Evolutionary conservation across 1,284 basidiomycete genomes (phyloP), one percentile per base, ranked within the genome.

Genomic region (Phenoliferia sp.): DNA sequence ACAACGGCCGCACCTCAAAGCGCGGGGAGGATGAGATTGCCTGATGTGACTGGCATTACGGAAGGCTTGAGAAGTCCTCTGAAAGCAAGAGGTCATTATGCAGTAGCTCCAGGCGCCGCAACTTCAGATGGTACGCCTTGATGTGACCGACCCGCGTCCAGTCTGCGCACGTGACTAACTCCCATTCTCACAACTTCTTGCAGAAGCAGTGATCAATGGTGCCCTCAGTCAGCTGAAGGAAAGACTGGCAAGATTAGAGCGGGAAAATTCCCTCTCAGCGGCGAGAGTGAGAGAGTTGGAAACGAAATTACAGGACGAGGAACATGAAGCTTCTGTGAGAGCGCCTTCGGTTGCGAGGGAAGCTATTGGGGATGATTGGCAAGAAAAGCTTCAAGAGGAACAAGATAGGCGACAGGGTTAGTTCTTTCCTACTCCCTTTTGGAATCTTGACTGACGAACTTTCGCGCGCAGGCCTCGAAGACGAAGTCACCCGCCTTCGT

Each of bases 1-100:
- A 58, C 19, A 12, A n/a, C n/a, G n/a, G n/a, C n/a, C n/a, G n/a
- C n/a, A n/a, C 39, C 39, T 22, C 22, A 33, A n/a, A 36, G 44
- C 3, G 29, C 58, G 58, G 35, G 19, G 32, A 22, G 58, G 60
- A 52, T 50, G 19, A 32, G 70, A 59, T 31, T 73, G 32, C 75
- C 75, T 17, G 71, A 76, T 48, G 62, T 73, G 52, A 76, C 75
- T 19, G 74, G 72, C 9, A 35, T 76, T 16, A 76, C 75, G 2
- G 75, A 75, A 6, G 69, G 72, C 3, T 60, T 76, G 17, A 15
- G 52, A 50, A 70, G 68, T 19, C 70, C 69, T 5, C 34, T 36
- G n/a, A 64, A 39, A 62, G 15, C 28, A 35, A 56, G 62, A 17
- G 26, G 52, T 15, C 6, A n/a, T 10, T 36, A 36, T 28, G 12